phyloP scores from a whole-genome alignment of 2,329 filamentous ascomycete genomes.

The Clarireedia paspali region DNA sequence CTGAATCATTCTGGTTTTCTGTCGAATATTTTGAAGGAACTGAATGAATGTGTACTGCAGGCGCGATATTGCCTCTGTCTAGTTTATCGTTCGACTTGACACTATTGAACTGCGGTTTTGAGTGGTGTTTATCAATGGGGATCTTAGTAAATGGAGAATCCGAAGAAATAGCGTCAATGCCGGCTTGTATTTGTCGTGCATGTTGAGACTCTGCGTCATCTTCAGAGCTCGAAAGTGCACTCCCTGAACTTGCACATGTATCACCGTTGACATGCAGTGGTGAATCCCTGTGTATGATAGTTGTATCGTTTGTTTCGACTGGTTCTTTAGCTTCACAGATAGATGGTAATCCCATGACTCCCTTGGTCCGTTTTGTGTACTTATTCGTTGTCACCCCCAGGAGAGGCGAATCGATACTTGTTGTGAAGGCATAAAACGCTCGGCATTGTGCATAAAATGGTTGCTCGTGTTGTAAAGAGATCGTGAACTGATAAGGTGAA shows the following conservation, averaged over 20 bases:
- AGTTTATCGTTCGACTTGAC: too few relatives aligned
- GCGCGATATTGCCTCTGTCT: too few relatives aligned
- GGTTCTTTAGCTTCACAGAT: neutral
- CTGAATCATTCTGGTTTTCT: too few relatives aligned
- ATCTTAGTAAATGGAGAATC: neutral
- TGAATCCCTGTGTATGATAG: neutral
- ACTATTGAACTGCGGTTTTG: too few relatives aligned
- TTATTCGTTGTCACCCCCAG: neutral
- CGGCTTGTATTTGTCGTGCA: neutral
- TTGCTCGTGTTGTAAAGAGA: conserved; percentile 1
- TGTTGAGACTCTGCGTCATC: neutral
- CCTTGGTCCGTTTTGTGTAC: neutral
- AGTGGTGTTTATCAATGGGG: too few relatives aligned
- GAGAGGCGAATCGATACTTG: neutral
- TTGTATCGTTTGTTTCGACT: neutral
- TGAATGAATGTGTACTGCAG: too few relatives aligned
- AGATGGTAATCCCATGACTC: neutral
- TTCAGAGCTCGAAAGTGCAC: too few relatives aligned
- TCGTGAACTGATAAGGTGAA: neutral
- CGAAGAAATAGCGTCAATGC: neutral
- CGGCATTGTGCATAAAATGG: neutral
- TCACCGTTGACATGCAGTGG: neutral
- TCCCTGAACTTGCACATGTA: neutral
- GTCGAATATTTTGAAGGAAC: too few relatives aligned
- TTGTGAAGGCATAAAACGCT: conserved; percentile 1